Evolutionary conservation across 495 filamentous ascomycete genomes (phyloP), one percentile per base, ranked within the genome.

Genomic region (Hypoxylon fuscum): DNA sequence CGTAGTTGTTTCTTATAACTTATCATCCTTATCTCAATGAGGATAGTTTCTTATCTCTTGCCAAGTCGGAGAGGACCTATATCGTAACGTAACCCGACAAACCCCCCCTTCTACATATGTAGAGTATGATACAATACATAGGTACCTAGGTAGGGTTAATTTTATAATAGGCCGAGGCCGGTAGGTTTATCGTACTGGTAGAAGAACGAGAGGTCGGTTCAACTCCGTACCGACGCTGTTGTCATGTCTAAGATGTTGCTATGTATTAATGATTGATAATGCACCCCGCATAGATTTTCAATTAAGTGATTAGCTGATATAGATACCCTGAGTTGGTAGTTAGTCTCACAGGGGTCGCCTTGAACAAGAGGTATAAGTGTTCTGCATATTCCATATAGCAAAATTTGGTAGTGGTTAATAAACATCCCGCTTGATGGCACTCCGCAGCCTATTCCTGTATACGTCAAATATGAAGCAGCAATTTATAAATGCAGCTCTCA

Each of bases 21-120:
- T 35, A 11, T 10, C 12, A 14, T 3, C 12, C 43, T 46, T 46
- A 46, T 46, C 43, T 46, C 43, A 11, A 14, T 47, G 5, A 5
- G 3, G 32, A 35, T 37, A 54, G 20, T 22, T 45, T 17, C 7
- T n/a, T 47, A 35, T 46, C 18, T 54, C 58, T 42, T 49, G 49
- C 49, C 58, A 61, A 55, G 43, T 22, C 58, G 58, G 43, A 49
- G 54, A 25, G 1, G 21, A 22, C 14, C 21, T 29, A 47, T 61
- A 12, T 43, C 41, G 14, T 20, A 35, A 43, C 31, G 29, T 34
- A 18, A 48, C 58, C 49, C 18, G 32, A 23, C 22, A 11, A 17
- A 12, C 25, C 14, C 35, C 5, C 20, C 23, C 21, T 6, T 38
- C 42, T n/a, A 25, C 25, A 5, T 42, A 59, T 50, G n/a, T 32